Base-by-base conservation (phyloP, 768 basidiomycete genomes). In the Gloeostereum incarnatum region DNA sequence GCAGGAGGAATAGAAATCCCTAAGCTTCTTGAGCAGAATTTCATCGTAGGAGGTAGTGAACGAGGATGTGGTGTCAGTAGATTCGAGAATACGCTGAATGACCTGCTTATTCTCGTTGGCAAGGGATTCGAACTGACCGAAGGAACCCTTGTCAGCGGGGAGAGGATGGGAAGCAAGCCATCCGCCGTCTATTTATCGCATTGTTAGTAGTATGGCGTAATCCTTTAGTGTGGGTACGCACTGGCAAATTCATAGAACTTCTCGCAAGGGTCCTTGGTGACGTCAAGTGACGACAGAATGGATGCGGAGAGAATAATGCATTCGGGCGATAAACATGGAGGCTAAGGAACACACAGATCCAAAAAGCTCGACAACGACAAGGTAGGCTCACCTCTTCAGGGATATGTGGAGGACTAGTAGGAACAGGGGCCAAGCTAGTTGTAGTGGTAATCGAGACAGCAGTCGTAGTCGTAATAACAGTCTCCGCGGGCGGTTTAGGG, bases 241-340 rank as follows among this genome's bases (percentile, higher is more conserved):
- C 91, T 93, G 7, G 92, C 78, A 60, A 80, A 98, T 45, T 82
- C 75, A 53, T 92, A 97, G 57, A 97, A 96, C 59, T 91, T 83
- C 48, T 97, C 87, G 58, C 96, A 99, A 0, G 96, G 96, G 53
- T 98, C 91, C 47, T 83, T 71, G 6, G 77, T 65, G 7, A 71
- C 71, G 53, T 99, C 93, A 16, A 98, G 59, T 1, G 78, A 78
- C 14, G 80, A 74, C 10, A 98, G 61, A 42, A 99, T 84, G 0
- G 78, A 71, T 1, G 89, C 85, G 7, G 94, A 81, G 9, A 94
- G 69, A 23, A 77, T 61, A 35, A 98, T 80, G 54, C 96, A 99
- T 45, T 81, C 72, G 3, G 81, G 54, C 9, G 82, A 78, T 19
- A 86, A 56, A 62, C 96, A 99, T 3, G 70, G 53, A 44, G 75